Conservation (phyloP, 139 green algal species). For the Spirogloea muscicola region DNA sequence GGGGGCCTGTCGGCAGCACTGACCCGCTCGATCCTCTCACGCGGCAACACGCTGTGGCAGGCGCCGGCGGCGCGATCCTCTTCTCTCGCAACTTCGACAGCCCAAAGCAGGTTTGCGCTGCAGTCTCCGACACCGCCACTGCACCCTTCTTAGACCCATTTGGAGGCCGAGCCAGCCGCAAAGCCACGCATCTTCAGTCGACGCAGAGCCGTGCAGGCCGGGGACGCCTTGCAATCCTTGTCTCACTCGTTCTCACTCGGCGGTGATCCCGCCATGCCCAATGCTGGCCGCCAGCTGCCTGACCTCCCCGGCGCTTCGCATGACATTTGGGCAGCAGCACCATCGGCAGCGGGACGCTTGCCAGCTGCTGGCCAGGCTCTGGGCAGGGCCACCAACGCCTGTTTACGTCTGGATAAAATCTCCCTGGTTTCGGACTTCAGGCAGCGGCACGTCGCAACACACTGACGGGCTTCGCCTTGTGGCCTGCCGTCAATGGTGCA, state of each 20-base stretch:
- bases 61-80: conserved; percentile 49
- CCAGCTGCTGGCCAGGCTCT: neutral
- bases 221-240: too few species aligned
- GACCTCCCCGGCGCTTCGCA: too few species aligned
- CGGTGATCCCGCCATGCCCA: too few species aligned
- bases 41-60: neutral
- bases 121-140: neutral
- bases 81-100: conserved; percentile 51
- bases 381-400: neutral
- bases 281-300: too few species aligned
- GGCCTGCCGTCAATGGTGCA: conserved; percentile 7
- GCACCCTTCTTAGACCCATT: neutral
- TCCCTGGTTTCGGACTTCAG: neutral
- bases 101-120: conserved; percentile 32
- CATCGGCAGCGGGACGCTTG: too few species aligned
- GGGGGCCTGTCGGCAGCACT: too few species aligned
- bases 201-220: too few species aligned
- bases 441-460: neutral
- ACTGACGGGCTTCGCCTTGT: neutral
- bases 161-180: neutral
- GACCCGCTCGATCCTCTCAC: neutral
- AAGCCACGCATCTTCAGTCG: neutral
- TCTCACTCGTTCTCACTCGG: too few species aligned
- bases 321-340: too few species aligned
- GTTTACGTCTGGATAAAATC: neutral